Base-by-base conservation (phyloP, 164 flowering plant species). In the Platanus orientalis region DNA sequence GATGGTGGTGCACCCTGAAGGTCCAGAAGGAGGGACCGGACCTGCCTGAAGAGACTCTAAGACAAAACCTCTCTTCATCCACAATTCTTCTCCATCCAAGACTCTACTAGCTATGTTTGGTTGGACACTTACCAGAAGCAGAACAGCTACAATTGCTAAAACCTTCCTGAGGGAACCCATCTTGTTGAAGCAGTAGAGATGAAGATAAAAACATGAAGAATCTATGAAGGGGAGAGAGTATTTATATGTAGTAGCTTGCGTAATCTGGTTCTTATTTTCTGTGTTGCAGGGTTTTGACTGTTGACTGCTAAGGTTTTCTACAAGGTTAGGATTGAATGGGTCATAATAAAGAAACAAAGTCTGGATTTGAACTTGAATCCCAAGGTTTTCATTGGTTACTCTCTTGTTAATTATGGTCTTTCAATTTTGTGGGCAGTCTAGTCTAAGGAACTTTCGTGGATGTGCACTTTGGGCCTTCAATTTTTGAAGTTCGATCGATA, bases 1-100 rank as follows among this genome's bases (percentile, higher is more conserved):
- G 45, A 76, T 55, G 66, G 64, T 30, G 67, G 80, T 74, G 75
- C 83, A 76, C 0, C 77, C 75, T 7, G 76, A 74, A n/a, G 61
- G 55, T 12, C 61, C 75, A 11, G 78, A 69, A 21, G 74, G 71
- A 42, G 74, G 70, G 34, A 63, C 73, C 9, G 63, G 14, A 23
- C 78, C 80, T 27, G 42, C 65, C 28, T 52, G 69, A 21, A 79
- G 69, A 23, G 79, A 76, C 71, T 60, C 65, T 51, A 75, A 39
- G 21, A 56, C 0, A 1, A 56, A 25, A 5, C 57, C 20, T 54
- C 40, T 47, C 12, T 47, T 48, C 67, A 45, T 28, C 47, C 57
- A 62, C 47, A 14, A 47, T 36, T 32, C 57, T 49, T 69, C 62
- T 30, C 49, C 66, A 6, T 23, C 21, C 29, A 76, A 53, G 0